Conservation (phyloP, 75 land plant species). For the Selaginella moellendorffii region DNA sequence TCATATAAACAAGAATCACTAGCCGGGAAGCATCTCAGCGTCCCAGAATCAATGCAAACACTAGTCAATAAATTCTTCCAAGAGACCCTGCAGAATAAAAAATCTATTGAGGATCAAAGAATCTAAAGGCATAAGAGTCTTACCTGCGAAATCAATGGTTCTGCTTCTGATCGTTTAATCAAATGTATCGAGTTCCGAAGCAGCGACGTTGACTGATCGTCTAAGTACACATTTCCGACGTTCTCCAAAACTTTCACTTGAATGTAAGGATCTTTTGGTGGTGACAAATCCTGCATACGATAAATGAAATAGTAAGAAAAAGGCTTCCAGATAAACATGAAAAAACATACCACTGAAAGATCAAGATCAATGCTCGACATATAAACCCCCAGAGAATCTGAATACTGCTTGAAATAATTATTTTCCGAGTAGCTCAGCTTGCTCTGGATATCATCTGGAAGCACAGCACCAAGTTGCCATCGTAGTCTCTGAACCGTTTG, state of each 20-base stretch:
- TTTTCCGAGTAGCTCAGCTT: conserved; percentile 57
- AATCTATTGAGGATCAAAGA: background rate
- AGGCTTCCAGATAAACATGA: background rate
- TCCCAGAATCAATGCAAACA: too few species aligned
- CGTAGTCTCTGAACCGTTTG: conserved; percentile 48
- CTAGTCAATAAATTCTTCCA: background rate
- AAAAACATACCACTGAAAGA: conserved; percentile 87
- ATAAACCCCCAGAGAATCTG: conserved; percentile 50
- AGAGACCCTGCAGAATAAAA: background rate
- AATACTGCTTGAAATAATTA: conserved; percentile 65
- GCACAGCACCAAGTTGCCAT: conserved; percentile 77
- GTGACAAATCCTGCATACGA: conserved; percentile 46
- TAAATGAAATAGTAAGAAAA: background rate
- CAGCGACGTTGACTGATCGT: conserved; percentile 49
- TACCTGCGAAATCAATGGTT: conserved; percentile 67
- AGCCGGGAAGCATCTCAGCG: too few species aligned
- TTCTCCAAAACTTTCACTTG: conserved; percentile 71
- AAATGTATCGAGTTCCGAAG: conserved; percentile 63
- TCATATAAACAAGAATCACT: too few species aligned
- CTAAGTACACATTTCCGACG: conserved; percentile 52
- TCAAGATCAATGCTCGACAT: conserved; percentile 68
- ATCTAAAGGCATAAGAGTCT: background rate
- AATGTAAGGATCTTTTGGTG: conserved; percentile 92
- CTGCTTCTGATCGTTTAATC: conserved; percentile 82
- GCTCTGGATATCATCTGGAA: conserved; percentile 66